A percentile compares a stretch with the other conserved stretches of the same genome.
These are phyloP conservation scores for Botrytis porri DNA, from an alignment of 2,329 filamentous ascomycete species.

Conservation along the genomic window DNA sequence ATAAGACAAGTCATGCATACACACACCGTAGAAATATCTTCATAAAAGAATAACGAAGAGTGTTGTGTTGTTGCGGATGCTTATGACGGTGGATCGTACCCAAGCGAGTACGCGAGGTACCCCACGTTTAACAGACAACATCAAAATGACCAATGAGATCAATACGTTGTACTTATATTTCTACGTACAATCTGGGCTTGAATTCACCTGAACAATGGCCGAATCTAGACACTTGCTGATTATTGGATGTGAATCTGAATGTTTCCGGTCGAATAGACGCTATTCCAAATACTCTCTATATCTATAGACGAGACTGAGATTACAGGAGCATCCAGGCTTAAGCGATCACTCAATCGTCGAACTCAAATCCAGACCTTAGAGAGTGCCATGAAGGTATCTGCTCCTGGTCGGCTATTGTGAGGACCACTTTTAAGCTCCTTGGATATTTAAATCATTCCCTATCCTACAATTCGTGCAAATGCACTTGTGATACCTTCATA, in stretches of 20 bases:
- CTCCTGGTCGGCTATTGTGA: background rate
- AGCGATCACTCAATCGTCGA: background rate
- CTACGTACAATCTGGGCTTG: background rate
- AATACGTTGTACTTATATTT: background rate
- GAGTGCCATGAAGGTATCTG: background rate
- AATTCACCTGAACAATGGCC: background rate
- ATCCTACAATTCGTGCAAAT: conserved; percentile 3
- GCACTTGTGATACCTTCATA: conserved; percentile 10
- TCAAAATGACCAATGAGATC: background rate
- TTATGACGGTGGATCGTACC: background rate
- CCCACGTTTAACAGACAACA: background rate
- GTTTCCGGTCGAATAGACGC: background rate
- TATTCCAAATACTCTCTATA: background rate
- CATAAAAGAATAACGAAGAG: background rate
- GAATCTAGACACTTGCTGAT: background rate
- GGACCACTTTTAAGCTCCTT: too few relatives aligned
- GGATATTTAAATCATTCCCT: background rate
- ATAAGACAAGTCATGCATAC: background rate
- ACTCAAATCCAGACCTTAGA: background rate
- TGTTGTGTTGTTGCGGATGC: background rate
- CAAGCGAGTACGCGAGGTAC: background rate
- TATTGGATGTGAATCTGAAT: background rate
- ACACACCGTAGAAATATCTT: background rate
- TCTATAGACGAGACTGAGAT: background rate
- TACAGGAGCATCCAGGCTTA: background rate